phyloP scores from a whole-genome alignment of 23 red algal species.

The Gracilaria domingensis region DNA sequence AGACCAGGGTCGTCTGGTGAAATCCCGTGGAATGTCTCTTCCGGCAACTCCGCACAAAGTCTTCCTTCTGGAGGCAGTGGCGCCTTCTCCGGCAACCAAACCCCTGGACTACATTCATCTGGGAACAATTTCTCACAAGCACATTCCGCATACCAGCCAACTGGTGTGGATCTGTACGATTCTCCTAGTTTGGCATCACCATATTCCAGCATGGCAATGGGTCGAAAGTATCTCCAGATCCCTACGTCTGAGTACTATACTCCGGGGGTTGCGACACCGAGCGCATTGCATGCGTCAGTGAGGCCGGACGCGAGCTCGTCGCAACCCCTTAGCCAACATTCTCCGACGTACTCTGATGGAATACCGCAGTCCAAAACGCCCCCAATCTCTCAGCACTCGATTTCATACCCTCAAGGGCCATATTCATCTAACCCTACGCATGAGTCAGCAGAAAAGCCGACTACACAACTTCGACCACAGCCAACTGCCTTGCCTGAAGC shows the following conservation, averaged over 20 bases:
- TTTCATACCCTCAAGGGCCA: neutral
- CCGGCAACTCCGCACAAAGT: neutral
- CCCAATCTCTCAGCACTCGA: neutral
- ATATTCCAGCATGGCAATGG: neutral
- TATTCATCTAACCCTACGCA: neutral
- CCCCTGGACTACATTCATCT: neutral
- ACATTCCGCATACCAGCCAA: neutral
- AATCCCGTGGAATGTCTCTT: neutral
- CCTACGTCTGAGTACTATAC: slow-evolving; percentile 16
- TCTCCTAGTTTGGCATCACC: slow-evolving; percentile 3
- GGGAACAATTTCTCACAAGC: neutral
- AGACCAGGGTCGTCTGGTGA: neutral
- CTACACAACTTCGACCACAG: neutral
- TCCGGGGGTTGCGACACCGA: slow-evolving; percentile 5
- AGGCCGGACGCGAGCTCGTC: neutral
- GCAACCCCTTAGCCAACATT: too few relatives aligned
- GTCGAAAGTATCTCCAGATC: neutral
- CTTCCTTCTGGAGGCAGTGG: neutral
- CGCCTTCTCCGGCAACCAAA: neutral
- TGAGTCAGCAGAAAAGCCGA: neutral
- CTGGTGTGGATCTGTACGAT: neutral
- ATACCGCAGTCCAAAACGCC: neutral
- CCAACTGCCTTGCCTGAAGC: neutral
- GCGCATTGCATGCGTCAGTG: neutral
- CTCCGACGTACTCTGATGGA: neutral